A percentile compares a stretch with the other conserved stretches of the same genome.
These are phyloP conservation scores for Hansenula sp. DNA, from an alignment of 1,139 yeast species.

Conservation along the genomic window DNA sequence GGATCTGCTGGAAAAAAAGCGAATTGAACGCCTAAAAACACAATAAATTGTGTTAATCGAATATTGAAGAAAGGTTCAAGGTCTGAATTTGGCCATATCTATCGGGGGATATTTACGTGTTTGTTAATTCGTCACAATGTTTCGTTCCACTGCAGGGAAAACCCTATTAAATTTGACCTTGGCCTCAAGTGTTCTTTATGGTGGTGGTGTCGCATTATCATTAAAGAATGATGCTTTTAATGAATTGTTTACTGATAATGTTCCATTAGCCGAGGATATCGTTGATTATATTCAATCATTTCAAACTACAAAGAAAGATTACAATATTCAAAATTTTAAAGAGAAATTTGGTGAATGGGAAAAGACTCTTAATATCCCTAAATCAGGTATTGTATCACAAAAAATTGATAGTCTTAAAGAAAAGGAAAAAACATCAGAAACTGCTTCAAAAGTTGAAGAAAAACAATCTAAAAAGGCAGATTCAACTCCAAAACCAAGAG, in stretches of 20 bases:
- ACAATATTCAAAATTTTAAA: constrained; percentile 29
- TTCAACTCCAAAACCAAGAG: constrained; percentile 9
- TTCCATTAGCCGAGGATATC: constrained; percentile 55
- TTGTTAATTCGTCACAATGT: constrained; percentile 15
- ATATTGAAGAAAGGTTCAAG: too few relatives aligned
- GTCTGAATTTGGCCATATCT: too few relatives aligned
- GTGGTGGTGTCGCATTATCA: constrained; percentile 39
- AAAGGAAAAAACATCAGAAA: constrained; percentile 8
- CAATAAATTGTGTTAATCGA: too few relatives aligned
- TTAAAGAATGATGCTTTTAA: constrained; percentile 38
- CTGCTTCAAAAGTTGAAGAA: constrained; percentile 11
- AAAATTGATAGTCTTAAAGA: constrained; percentile 23
- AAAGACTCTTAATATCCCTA: constrained; percentile 39
- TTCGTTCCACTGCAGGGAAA: constrained; percentile 28
- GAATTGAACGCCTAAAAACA: too few relatives aligned
- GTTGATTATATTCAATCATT: constrained; percentile 44
- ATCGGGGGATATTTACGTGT: too few relatives aligned
- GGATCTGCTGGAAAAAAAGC: not conserved
- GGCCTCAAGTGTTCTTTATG: constrained; percentile 34
- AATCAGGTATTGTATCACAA: constrained; percentile 33
- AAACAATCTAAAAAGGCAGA: too few relatives aligned
- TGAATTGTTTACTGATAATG: constrained; percentile 49
- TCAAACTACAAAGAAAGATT: constrained; percentile 32
- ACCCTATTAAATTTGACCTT: constrained; percentile 30
- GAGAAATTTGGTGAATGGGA: constrained; percentile 34